Evolutionary conservation across 169 alveolate genomes (phyloP).

Genomic region (Theileria parva): DNA sequence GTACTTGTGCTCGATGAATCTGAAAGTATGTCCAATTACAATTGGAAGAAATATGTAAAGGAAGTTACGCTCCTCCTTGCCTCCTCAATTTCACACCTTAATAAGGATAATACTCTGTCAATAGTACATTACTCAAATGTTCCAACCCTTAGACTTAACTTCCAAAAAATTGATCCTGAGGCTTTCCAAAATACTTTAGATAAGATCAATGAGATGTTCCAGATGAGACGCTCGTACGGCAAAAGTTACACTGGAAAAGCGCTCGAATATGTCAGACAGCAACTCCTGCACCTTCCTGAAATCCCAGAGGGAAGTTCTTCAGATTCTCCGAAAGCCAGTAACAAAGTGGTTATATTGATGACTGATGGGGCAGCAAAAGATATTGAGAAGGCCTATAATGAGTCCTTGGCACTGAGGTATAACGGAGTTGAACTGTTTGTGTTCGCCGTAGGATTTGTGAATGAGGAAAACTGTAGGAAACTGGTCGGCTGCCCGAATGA

Average conservation of each 20-base stretch:
- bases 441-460: slow-evolving; percentile 28
- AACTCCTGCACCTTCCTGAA: slow-evolving; percentile 17
- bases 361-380: slow-evolving; percentile 42
- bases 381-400: slow-evolving; percentile 30
- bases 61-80: slow-evolving; percentile 18
- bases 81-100: slow-evolving; percentile 4
- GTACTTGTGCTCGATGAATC: slow-evolving; percentile 44
- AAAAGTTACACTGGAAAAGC: slow-evolving; percentile 45
- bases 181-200: background rate
- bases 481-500: slow-evolving; percentile 51
- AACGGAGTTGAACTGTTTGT: slow-evolving; percentile 52
- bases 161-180: background rate
- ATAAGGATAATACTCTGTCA: slow-evolving; percentile 20
- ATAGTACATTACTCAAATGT: slow-evolving; percentile 20
- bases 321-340: slow-evolving; percentile 19
- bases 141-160: background rate
- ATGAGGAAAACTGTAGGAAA: slow-evolving; percentile 24
- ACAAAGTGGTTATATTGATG: slow-evolving; percentile 41
- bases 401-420: slow-evolving; percentile 30
- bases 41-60: slow-evolving; percentile 28
- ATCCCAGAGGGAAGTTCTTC: slow-evolving; percentile 17
- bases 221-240: background rate
- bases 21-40: background rate
- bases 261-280: slow-evolving; percentile 23
- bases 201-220: slow-evolving; percentile 39